phyloP scores from a whole-genome alignment of 768 basidiomycete species.

The Chalciporus sphaerocephalus region DNA sequence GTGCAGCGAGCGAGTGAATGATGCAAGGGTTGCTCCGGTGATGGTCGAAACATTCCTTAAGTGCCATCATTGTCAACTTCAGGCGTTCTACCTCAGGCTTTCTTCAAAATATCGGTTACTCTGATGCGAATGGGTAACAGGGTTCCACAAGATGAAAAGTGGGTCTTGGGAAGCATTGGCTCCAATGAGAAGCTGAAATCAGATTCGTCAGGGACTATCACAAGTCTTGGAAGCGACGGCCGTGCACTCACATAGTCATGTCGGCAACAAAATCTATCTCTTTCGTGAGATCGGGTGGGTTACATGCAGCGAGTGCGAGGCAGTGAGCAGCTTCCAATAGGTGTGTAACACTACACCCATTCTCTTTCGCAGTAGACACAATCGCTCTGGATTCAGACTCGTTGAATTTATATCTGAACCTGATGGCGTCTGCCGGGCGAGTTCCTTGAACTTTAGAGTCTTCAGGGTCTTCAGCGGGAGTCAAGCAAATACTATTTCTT shows the following conservation, averaged over 20 bases:
- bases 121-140: conserved; percentile 3
- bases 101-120: conserved; percentile 1
- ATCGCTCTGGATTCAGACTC: conserved; percentile 3
- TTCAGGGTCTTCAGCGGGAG: neutral
- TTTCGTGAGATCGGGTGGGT: neutral
- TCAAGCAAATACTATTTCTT: neutral
- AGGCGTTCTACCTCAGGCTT: neutral
- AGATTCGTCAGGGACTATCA: too few species aligned
- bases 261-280: conserved; percentile 7
- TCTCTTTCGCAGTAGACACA: conserved; percentile 1
- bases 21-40: conserved; percentile 4
- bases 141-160: conserved; percentile 1
- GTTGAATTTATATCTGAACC: conserved; percentile 1
- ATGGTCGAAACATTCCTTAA: neutral
- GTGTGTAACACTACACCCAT: conserved; percentile 2
- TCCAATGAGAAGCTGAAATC: conserved; percentile 2
- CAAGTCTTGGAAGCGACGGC: too few species aligned
- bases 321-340: conserved; percentile 15
- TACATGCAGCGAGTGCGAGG: conserved; percentile 10
- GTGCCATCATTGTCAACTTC: neutral
- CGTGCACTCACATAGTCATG: conserved; percentile 8
- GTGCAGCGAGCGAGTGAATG: conserved; percentile 3
- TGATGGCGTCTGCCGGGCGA: too few species aligned
- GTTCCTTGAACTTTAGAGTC: too few species aligned
- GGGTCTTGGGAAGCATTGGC: neutral